Base-by-base conservation (phyloP, 306 rosid genomes). In the Purshia tridentata region DNA sequence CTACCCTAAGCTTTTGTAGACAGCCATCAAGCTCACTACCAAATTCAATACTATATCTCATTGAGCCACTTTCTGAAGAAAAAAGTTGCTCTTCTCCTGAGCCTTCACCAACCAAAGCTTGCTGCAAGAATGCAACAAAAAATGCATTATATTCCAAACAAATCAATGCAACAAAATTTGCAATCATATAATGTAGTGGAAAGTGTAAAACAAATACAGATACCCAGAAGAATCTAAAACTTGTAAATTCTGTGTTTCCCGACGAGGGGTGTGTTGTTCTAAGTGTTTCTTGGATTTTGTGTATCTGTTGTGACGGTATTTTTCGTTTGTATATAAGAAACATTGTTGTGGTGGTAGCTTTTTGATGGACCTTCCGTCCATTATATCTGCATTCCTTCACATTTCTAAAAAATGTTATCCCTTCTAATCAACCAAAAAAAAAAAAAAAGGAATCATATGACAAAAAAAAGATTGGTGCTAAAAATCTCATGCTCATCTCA, bases 31-130 rank as follows among this genome's bases (percentile, higher is more conserved):
- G 78, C 84, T 89, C 97, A 74, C 78, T 76, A 48, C 87, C 81
- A 71, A 58, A 71, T 56, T 71, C 75, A 65, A 73, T 50, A 58
- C 84, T 83, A 76, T 85, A 85, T 86, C 83, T 93, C 19, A 9
- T 51, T 54, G 86, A 78, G 78, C 85, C 76, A 79, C 77, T 72
- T 76, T 81, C 92, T 55, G 92, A 72, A 76, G 97, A 91, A 86
- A 94, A 93, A 50, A 94, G 97, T 57, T 91, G 96, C 57, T 91
- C 96, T 77, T 94, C 98, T 62, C 90, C 92, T 23, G 85, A 78
- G 77, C 82, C 87, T 83, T 93, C 97, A 20, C 97, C 97, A 78
- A 91, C 98, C 84, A 93, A 88, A 78, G 98, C 97, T 89, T 91
- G 92, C 98, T 93, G 79, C 64, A 78, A 57, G 40, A 78, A 76